Evolutionary conservation across 73 alveolate species (phyloP), one percentile per base, ranked within the genome.

Genomic region (Paraurostyla sp.): DNA sequence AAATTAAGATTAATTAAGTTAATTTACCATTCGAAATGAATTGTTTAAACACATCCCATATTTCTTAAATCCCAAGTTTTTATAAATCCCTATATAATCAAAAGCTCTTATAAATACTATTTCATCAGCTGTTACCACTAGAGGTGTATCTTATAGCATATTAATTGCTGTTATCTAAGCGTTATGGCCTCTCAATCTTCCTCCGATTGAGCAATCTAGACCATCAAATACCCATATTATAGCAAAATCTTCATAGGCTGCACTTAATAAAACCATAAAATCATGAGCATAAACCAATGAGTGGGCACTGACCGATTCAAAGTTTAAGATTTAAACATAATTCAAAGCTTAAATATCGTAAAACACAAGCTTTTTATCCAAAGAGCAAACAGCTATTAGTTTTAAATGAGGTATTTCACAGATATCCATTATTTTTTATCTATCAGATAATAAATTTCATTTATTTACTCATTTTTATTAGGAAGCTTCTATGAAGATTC

Each of bases 11-110:
- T n/a, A n/a, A n/a, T 15, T n/a, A 15, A 25, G 32, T 7, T 32
- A 6, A 60, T 27, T 27, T 60, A 60, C 78, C 78, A 43, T 46
- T 73, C 86, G 27, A 73, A 73, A 30, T 73, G 69, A 50, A 56
- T 54, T 27, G 94, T 88, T 38, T 88, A 76, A 20, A 57, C 60
- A 22, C 94, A 88, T 15, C 33, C 48, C 48, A 56, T 29, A 29
- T 38, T 48, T 58, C 94, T 51, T 46, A 88, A 41, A 38, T 88
- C 94, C 94, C 94, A 88, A 76, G 94, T 57, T 30, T 88, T 88
- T 29, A 88, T 88, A 16, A 88, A 84, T 4, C 86, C 86, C 84
- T 69, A 69, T 22, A 41, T 36, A 36, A 41, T 35, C 23, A 20
- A 3, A 15, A 36, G 2, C 29, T 40, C 4, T 15, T n/a, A 20